These are phyloP conservation scores for Neofusicoccum parvum DNA, from an alignment of 2,329 filamentous ascomycete genomes.

Conservation along the genomic window DNA sequence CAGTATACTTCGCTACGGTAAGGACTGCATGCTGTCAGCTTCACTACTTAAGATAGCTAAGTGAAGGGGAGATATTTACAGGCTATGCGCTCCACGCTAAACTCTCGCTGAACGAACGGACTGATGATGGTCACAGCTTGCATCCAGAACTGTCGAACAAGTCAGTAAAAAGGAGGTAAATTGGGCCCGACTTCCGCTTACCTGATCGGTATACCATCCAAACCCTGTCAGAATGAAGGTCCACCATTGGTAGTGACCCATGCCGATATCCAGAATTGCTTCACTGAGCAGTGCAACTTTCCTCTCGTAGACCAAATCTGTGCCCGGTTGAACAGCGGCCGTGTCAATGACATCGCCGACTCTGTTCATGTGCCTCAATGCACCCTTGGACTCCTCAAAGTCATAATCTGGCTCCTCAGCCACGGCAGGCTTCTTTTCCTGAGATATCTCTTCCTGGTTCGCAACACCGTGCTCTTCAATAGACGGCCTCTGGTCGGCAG, in stretches of 20 bases:
- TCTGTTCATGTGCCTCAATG: background rate
- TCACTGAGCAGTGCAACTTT: conserved; percentile 23
- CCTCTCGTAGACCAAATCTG: conserved; percentile 18
- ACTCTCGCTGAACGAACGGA: background rate
- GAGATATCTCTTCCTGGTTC: background rate
- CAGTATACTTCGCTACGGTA: background rate
- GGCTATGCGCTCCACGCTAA: conserved; percentile 29
- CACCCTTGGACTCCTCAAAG: background rate
- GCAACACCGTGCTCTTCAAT: background rate
- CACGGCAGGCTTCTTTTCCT: background rate
- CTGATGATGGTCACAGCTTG: conserved; percentile 1
- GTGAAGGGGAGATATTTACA: conserved; percentile 34
- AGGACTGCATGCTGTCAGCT: background rate
- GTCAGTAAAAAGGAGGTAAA: background rate
- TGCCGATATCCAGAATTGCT: conserved; percentile 22
- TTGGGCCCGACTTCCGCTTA: background rate
- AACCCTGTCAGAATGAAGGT: conserved; percentile 20
- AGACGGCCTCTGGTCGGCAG: background rate
- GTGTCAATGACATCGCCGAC: background rate
- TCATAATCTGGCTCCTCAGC: background rate
- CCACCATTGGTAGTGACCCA: conserved; percentile 22
- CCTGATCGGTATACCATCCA: conserved; percentile 23
- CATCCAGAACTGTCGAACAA: background rate
- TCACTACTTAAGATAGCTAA: too few species aligned
- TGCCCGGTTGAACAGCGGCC: conserved; percentile 11